A percentile compares a stretch with the other conserved stretches of the same genome.
Evolutionary conservation across 495 filamentous ascomycete species (phyloP).

Genomic region (Aspergillus affinis): DNA sequence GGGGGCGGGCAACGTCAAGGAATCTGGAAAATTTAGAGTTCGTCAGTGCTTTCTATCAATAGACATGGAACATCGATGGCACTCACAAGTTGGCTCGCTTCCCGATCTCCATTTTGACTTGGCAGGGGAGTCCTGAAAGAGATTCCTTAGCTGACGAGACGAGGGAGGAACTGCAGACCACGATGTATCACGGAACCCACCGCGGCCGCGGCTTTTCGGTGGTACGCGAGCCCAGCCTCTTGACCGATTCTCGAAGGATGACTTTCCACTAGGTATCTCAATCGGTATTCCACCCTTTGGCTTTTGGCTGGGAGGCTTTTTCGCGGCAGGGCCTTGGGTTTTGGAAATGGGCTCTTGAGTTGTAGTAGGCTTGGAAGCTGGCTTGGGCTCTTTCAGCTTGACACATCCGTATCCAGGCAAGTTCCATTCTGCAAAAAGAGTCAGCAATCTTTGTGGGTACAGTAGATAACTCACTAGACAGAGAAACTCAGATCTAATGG

Average conservation of each 20-base stretch:
- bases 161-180: neutral
- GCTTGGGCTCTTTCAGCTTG: neutral
- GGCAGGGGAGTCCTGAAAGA: conserved; percentile 23
- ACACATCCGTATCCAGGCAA: conserved; percentile 19
- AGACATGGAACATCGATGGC: neutral
- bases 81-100: conserved; percentile 18
- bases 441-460: neutral
- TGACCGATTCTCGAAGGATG: neutral
- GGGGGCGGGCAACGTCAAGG: conserved; percentile 16
- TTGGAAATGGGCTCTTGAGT: neutral
- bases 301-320: neutral
- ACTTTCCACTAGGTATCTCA: conserved; percentile 4
- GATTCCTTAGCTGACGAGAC: conserved; percentile 9
- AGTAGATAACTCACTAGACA: neutral
- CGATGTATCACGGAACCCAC: conserved; percentile 7
- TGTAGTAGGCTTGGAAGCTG: neutral
- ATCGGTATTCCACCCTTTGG: neutral
- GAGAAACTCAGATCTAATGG: no score
- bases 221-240: neutral
- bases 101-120: conserved; percentile 28
- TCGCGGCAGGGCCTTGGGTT: neutral
- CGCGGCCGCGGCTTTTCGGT: conserved; percentile 7
- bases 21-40: conserved; percentile 1
- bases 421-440: conserved; percentile 21
- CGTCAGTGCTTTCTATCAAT: neutral